Percentiles rank a stretch among this genome's conserved stretches.
Evolutionary conservation across 495 filamentous ascomycete species (phyloP).

Genomic region (Bombardia bombarda): DNA sequence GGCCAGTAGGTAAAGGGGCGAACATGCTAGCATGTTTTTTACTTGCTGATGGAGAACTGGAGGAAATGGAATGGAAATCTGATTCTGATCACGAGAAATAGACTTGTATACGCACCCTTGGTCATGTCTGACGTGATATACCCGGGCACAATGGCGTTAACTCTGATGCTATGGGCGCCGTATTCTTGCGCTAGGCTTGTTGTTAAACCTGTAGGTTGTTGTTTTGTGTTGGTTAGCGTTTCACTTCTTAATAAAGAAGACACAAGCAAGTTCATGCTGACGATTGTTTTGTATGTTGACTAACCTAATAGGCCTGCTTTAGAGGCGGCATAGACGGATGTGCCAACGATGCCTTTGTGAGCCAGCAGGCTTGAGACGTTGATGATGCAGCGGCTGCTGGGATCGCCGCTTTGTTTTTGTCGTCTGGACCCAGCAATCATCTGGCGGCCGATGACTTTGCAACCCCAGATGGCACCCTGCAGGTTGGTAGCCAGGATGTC

Average conservation of each 20-base stretch:
- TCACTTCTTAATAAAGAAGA: too few relatives aligned
- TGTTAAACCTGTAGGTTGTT: conserved; percentile 66
- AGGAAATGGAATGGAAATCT: too few relatives aligned
- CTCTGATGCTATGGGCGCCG: conserved; percentile 49
- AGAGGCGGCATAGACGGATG: conserved; percentile 66
- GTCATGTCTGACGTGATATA: conserved; percentile 79
- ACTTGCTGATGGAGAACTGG: too few relatives aligned
- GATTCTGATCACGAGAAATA: too few relatives aligned
- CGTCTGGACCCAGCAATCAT: conserved; percentile 29
- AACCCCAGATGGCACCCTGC: conserved; percentile 58
- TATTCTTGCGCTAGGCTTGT: conserved; percentile 60
- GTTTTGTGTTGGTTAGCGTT: too few relatives aligned
- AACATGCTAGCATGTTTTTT: too few relatives aligned
- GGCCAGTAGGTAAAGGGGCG: too few relatives aligned
- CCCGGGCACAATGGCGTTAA: conserved; percentile 77
- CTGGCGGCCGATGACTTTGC: conserved; percentile 43
- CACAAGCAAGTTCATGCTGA: too few relatives aligned
- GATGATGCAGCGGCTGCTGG: conserved; percentile 54
- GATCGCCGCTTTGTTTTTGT: not conserved
- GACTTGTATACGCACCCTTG: conserved; percentile 48
- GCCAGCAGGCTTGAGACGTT: conserved; percentile 72
- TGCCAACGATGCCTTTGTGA: conserved; percentile 52
- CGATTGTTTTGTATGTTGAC: not conserved
- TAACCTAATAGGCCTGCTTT: conserved; percentile 71
- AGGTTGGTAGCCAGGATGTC: conserved; percentile 60